Evolutionary conservation across 805 yeast genomes (phyloP), one percentile per base, ranked within the genome.

Genomic region (Yarrowia sp.): DNA sequence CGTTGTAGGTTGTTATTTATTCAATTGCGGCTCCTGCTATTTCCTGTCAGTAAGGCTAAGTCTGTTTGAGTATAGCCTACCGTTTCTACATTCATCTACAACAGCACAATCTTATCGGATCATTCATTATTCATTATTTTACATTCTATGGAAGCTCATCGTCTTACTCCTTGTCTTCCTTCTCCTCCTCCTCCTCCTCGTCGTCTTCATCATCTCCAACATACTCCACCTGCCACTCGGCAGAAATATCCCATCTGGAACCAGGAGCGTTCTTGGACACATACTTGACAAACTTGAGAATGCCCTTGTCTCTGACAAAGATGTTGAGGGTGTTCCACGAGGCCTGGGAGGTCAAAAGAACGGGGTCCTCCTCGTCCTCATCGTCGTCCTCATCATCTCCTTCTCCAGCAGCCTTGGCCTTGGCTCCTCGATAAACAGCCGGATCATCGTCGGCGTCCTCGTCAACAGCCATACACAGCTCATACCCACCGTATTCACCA

Each of bases 401-500:
- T 22, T 87, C 92, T 30, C 85, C 89, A 28, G 81, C 83, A 0
- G 85, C 82, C 28, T 81, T 83, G 17, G 66, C 54, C 22, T 46
- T 33, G 30, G 67, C 62, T 21, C 76, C 76, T 40, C 81, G 81
- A 76, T 92, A 92, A 33, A 92, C 87, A 0, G 97, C 96, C 10
- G 97, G 97, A 72, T 92, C 97, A 33, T 74, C 76, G 28, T 75
- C 77, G n/a, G 78, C 84, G 24, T 78, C 82, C 12, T 78, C 83
- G 30, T 79, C 76, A 5, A 70, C 74, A 21, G 72, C 79, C 96
- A 95, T 90, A 71, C 93, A 87, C 62, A 96, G 78, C 72, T 95
- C 98, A 76, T 96, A 95, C 1, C 98, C 99, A 38, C 99, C 99
- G 56, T 81, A 77, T 70, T 90, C 96, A n/a, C 96, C 96, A 21